Percentiles rank a stretch among this genome's conserved stretches.
Evolutionary conservation across 2,329 filamentous ascomycete genomes (phyloP).

Genomic region (Cladophialophora chaetospira): DNA sequence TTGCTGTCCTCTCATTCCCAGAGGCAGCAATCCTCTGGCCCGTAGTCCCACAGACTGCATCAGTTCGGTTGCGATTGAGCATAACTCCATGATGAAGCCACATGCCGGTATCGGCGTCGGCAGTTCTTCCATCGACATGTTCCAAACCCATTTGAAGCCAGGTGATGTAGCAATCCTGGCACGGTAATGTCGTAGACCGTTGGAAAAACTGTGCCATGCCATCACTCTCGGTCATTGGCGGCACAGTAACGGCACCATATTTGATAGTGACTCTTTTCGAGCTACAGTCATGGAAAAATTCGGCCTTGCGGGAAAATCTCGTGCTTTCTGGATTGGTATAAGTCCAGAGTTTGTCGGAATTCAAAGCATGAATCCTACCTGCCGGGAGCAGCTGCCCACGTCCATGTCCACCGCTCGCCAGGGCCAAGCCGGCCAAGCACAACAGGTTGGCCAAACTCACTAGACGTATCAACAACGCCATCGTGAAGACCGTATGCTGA

Average conservation of each 20-base stretch:
- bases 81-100: conserved; percentile 37
- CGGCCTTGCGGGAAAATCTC: background rate
- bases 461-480: background rate
- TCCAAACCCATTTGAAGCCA: conserved; percentile 34
- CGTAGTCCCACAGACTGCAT: conserved; percentile 7
- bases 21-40: conserved; percentile 14
- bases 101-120: conserved; percentile 38
- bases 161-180: conserved; percentile 33
- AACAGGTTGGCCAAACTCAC: background rate
- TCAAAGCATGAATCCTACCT: background rate
- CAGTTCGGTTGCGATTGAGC: conserved; percentile 9
- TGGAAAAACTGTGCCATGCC: conserved; percentile 16
- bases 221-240: conserved; percentile 18
- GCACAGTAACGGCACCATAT: conserved; percentile 12
- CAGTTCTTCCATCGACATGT: conserved; percentile 36
- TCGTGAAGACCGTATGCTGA: no score
- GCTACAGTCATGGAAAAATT: background rate
- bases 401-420: conserved; percentile 4
- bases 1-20: conserved; percentile 9
- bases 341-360: background rate
- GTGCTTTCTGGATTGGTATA: background rate
- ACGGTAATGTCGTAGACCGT: conserved; percentile 14
- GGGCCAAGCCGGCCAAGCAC: background rate
- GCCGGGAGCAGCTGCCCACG: background rate
- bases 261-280: conserved; percentile 16